These are phyloP conservation scores for Nitzschia sp. DNA, from an alignment of 108 stramenopile genomes.

Conservation along the genomic window DNA sequence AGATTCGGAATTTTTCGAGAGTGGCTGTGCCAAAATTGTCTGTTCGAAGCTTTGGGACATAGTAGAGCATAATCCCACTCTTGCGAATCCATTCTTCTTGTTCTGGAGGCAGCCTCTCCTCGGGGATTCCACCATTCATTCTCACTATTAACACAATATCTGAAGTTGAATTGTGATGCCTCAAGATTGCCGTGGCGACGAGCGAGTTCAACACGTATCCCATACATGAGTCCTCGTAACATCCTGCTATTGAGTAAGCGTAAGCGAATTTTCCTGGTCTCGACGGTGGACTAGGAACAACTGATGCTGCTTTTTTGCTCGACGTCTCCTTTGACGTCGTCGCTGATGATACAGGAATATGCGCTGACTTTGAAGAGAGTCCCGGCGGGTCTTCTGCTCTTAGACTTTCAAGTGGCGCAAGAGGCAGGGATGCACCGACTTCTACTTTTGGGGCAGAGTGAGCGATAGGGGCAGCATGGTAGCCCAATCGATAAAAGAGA, in stretches of 20 bases:
- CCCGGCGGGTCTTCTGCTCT: too few relatives aligned
- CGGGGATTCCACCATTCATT: background rate
- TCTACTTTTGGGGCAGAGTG: too few relatives aligned
- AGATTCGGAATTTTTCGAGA: conserved; percentile 47
- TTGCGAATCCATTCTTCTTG: background rate
- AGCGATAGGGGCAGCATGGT: too few relatives aligned
- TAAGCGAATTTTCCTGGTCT: background rate
- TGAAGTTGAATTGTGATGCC: background rate
- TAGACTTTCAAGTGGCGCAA: too few relatives aligned
- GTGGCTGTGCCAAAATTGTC: conserved; percentile 11
- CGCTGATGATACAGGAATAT: too few relatives aligned
- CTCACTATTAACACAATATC: conserved; percentile 8
- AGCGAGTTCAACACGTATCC: background rate
- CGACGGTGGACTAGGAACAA: background rate
- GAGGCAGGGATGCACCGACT: too few relatives aligned
- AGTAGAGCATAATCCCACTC: background rate
- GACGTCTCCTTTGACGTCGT: too few relatives aligned
- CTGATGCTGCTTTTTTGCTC: too few relatives aligned
- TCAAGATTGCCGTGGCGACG: background rate
- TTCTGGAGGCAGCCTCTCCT: background rate
- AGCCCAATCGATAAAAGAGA: too few relatives aligned
- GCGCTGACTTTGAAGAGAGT: too few relatives aligned
- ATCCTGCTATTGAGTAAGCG: background rate
- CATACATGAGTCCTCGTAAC: background rate
- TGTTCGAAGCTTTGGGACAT: background rate